Base-by-base conservation (phyloP, 75 land plant genomes). In the Sequoia sempervirens region DNA sequence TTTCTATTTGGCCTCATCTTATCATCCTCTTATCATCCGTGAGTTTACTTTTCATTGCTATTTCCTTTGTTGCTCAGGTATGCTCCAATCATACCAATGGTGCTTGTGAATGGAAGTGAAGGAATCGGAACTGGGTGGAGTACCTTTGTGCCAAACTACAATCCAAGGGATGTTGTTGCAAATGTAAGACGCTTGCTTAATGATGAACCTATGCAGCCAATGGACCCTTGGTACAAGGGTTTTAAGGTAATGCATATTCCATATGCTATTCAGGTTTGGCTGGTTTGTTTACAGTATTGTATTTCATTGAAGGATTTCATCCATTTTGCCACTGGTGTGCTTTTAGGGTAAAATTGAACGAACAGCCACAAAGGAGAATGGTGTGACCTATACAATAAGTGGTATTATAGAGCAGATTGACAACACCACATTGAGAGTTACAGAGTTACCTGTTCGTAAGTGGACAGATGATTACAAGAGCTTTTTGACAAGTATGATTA, bases 101-200 rank as follows among this genome's bases (percentile, higher is more conserved):
- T 98, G 78, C 92, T 98, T 36, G 97, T 96, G 34, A 98, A 98
- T 85, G 99, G 99, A 84, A 93, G 98, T 91, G 99, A 98, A 88
- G 99, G 99, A 52, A 98, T 98, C 81, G 99, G 99, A 30, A 98
- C 99, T 54, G 99, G 99, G 1, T 98, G 99, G 99, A 98, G 99
- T 78, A 89, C 99, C 75, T 96, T 89, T 82, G 88, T 98, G 50
- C 99, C 99, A 8, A 98, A 98, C 56, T 98, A 96, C 58, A 98
- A 96, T 66, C 99, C 99, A 23, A 86, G 95, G 80, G 99, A 98
- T 37, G 93, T 98, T 83, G 83, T 98, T 83, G 90, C 94, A 32
- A 98, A 98, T 86, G 76, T 98, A 8, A 92, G 81, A 82, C 89
- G 85, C 30, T 72, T 98, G 69, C 84, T 98, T 52, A 89, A 90